Conservation (phyloP, 2,329 filamentous ascomycete genomes). For the Plenodomus biglobosus region DNA sequence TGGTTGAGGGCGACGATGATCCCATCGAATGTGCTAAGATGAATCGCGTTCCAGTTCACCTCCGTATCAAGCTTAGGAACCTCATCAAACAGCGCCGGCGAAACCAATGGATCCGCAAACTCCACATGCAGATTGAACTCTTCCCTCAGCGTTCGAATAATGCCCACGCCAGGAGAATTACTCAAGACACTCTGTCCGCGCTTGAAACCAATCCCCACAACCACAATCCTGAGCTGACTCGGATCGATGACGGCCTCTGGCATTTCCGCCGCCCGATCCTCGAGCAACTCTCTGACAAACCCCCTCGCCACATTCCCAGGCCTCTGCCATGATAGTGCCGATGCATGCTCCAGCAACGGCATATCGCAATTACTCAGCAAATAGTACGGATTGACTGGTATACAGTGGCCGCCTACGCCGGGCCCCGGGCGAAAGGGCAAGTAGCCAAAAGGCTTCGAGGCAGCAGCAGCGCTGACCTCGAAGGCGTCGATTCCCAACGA, state of each 20-base stretch:
- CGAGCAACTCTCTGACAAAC: slow-evolving; percentile 5
- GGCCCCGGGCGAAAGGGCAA: slow-evolving; percentile 52
- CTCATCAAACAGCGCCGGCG: slow-evolving; percentile 46
- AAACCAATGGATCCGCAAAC: slow-evolving; percentile 51
- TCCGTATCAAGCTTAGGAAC: slow-evolving; percentile 45
- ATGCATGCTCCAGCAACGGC: slow-evolving; percentile 51
- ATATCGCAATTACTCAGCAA: slow-evolving; percentile 53
- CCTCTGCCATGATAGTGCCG: slow-evolving; percentile 49
- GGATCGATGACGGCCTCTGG: not conserved
- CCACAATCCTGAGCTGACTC: slow-evolving; percentile 50
- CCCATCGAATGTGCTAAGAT: slow-evolving; percentile 49
- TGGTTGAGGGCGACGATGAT: slow-evolving; percentile 51
- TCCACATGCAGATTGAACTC: slow-evolving; percentile 45
- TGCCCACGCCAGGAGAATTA: slow-evolving; percentile 52
- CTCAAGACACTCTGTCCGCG: slow-evolving; percentile 51
- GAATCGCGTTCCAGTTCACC: slow-evolving; percentile 42
- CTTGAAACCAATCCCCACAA: slow-evolving; percentile 57
- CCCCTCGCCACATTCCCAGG: slow-evolving; percentile 40
- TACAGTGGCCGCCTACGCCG: slow-evolving; percentile 59
- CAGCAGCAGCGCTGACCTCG: slow-evolving; percentile 54
- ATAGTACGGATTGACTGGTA: slow-evolving; percentile 57
- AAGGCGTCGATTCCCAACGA: slow-evolving; percentile 51
- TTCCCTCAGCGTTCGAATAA: slow-evolving; percentile 43
- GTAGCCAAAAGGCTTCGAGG: slow-evolving; percentile 55
- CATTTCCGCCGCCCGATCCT: not conserved